phyloP scores from a whole-genome alignment of 2,329 filamentous ascomycete species.

The Aspergillus floridensis region DNA sequence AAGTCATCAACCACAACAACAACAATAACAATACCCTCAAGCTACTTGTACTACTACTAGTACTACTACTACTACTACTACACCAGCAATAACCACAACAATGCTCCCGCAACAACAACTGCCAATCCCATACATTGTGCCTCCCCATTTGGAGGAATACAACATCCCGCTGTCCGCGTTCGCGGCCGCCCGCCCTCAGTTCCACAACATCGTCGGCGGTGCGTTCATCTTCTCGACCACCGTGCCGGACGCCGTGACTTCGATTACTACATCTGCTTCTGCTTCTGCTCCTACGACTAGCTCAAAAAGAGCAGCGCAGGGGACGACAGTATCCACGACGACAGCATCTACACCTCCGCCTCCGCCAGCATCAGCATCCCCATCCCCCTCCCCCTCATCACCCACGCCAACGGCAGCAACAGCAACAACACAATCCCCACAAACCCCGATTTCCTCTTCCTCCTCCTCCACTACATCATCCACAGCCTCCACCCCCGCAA shows the following conservation, averaged over 20 bases:
- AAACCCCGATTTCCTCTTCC: constrained; percentile 15
- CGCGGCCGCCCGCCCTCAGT: constrained; percentile 25
- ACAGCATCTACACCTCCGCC: no score
- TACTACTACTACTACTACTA: no score
- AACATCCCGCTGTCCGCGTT: constrained; percentile 28
- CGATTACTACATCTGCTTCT: not conserved
- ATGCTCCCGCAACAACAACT: not conserved
- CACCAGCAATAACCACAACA: no score
- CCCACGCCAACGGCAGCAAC: not conserved
- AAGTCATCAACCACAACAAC: no score
- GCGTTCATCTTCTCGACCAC: constrained; percentile 29
- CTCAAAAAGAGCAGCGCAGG: no score
- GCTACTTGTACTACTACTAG: no score
- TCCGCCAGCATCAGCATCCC: no score
- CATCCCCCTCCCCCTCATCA: not conserved
- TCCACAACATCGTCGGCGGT: constrained; percentile 28
- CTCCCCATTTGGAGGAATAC: constrained; percentile 32
- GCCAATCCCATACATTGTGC: constrained; percentile 1
- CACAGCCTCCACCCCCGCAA: constrained; percentile 42
- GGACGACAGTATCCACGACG: no score
- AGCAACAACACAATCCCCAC: not conserved
- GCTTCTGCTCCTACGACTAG: not conserved
- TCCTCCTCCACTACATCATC: constrained; percentile 31
- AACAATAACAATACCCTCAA: no score
- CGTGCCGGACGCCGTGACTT: not conserved